phyloP scores from a whole-genome alignment of 805 yeast genomes.

The Ogataea philodendri region DNA sequence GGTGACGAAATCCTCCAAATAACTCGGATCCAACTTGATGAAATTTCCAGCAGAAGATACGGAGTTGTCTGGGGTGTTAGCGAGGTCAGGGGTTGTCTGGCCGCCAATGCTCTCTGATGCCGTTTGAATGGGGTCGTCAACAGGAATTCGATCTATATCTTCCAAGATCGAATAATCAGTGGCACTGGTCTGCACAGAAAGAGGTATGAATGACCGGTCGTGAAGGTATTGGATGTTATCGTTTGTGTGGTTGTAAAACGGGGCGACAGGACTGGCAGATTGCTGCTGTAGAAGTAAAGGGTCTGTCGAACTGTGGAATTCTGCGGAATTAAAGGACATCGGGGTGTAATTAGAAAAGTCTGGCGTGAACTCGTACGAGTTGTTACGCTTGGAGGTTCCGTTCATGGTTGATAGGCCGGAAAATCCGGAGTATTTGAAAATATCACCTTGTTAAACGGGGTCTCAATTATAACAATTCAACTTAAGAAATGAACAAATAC shows the following conservation, averaged over 20 bases:
- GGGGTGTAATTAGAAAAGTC: conserved; percentile 1
- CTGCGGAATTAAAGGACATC: conserved; percentile 1
- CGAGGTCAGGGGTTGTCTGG: conserved; percentile 10
- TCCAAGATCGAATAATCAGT: conserved; percentile 15
- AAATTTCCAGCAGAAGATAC: conserved; percentile 5
- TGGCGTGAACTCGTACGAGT: conserved; percentile 3
- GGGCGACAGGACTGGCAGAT: background rate
- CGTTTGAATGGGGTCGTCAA: conserved; percentile 2
- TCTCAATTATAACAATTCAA: too few relatives aligned
- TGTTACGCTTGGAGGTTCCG: conserved; percentile 6
- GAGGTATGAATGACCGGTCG: conserved; percentile 10
- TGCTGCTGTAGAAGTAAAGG: conserved; percentile 1
- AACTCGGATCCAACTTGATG: conserved; percentile 6
- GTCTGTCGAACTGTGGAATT: conserved; percentile 1
- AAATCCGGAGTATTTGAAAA: background rate
- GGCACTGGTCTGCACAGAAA: conserved; percentile 5
- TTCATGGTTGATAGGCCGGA: conserved; percentile 2
- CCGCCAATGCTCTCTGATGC: conserved; percentile 9
- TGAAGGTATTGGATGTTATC: conserved; percentile 12
- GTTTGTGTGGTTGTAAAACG: conserved; percentile 17
- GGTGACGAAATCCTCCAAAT: conserved; percentile 14
- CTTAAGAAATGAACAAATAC: too few relatives aligned
- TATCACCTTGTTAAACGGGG: background rate
- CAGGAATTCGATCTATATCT: conserved; percentile 7
- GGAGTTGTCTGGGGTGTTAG: conserved; percentile 11